Base-by-base conservation (phyloP, 208 protist species). In the Leptomonas pyrrhocoris region DNA sequence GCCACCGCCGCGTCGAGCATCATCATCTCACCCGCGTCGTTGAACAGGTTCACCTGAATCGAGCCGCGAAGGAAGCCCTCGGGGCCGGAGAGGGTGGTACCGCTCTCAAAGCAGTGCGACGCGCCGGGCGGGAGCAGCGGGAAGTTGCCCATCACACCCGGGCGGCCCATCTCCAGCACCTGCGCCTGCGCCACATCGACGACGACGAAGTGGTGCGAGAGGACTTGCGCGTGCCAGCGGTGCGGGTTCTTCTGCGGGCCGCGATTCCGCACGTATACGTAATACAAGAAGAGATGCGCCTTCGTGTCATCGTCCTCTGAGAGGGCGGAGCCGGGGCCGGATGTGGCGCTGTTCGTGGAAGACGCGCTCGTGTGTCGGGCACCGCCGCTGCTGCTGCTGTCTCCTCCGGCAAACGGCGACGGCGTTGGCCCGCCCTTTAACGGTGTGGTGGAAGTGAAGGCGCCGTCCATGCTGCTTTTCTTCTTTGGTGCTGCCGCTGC, bases 11-110 rank as follows among this genome's bases (percentile, higher is more conserved):
- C 79, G 53, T 96, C 92, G 4, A 96, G 77, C 58, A 74, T 79
- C 25, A 85, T 77, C 56, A 86, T 79, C 66, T 89, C 80, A 1
- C 88, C 89, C 4, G 77, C 74, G 40, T 91, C 85, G 65, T 93
- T 88, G 66, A 90, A 92, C 18, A 78, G 74, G 48, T 91, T 90
- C 27, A 97, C 58, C 68, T 97, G 93, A 54, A 97, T 85, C 0
- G 90, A 94, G 8, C 93, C 93, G 46, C 88, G 86, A 34, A 97
- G 64, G 3, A 97, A 57, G 21, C 88, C 93, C 23, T 83, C 77
- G 3, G 64, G 21, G n/a, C 84, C 80, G 16, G 53, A 63, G 1
- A 94, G 64, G 27, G 73, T 86, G 12, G 85, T 82, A 19, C 93
- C 90, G 51, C 78, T 83, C 66, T 92, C 82, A 67, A 89, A 94